These are phyloP conservation scores for Podospora fimiseda DNA, from an alignment of 495 filamentous ascomycete species.

Conservation along the genomic window DNA sequence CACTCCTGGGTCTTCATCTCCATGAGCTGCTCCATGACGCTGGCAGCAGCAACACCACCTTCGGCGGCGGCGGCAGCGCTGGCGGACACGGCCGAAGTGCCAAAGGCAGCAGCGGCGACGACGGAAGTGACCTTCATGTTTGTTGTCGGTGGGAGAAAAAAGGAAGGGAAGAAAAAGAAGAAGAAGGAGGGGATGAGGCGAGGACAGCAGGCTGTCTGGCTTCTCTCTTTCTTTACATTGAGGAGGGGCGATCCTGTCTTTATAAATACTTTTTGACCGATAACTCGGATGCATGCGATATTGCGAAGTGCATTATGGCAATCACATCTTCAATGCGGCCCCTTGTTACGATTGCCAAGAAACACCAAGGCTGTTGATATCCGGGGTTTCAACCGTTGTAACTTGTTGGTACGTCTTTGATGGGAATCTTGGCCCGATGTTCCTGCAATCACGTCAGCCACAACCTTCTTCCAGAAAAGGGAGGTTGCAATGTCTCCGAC, in stretches of 20 bases:
- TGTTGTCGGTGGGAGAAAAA: not conserved
- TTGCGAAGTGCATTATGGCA: too few relatives aligned
- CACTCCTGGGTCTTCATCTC: constrained; percentile 10
- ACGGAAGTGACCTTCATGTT: constrained; percentile 13
- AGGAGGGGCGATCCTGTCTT: not conserved
- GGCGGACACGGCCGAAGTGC: constrained; percentile 15
- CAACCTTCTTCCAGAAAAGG: constrained; percentile 4
- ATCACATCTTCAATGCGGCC: too few relatives aligned
- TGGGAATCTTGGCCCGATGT: not conserved
- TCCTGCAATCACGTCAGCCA: not conserved
- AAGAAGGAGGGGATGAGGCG: not conserved
- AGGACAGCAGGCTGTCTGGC: not conserved
- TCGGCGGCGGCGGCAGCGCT: not conserved
- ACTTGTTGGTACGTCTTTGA: not conserved
- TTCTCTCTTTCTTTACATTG: not conserved
- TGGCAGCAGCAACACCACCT: too few relatives aligned
- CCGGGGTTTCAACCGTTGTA: too few relatives aligned
- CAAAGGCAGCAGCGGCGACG: constrained; percentile 13
- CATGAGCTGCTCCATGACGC: constrained; percentile 16
- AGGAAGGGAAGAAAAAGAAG: not conserved
- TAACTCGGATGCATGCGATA: not conserved
- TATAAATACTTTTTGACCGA: constrained; percentile 1
- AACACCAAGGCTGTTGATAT: too few relatives aligned
- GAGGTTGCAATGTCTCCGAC: not conserved
- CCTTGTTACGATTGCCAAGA: too few relatives aligned